Evolutionary conservation across 345 rosid genomes (phyloP), one percentile per base, ranked within the genome.

Genomic region (Erucastrum elatum): DNA sequence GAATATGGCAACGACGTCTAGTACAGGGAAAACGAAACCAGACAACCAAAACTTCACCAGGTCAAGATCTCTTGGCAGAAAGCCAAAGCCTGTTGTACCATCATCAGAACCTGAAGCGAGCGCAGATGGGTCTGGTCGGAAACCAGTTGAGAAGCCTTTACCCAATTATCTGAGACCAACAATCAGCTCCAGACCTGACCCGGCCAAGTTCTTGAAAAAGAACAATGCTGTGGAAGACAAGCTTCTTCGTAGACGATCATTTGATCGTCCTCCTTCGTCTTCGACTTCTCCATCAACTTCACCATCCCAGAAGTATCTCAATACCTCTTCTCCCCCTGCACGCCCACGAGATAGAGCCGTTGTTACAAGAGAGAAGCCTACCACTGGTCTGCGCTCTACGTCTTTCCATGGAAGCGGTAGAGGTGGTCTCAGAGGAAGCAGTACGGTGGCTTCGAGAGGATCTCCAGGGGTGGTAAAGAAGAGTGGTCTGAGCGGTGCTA

Each of bases 81-180:
- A 64, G 62, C 80, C 39, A 29, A 74, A 55, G 68, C 25, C 79
- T 29, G 78, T 26, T 29, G 78, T 26, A 5, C 41, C 74, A 53
- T 2, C 56, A 34, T 49, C 81, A 71, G 78, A 67, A 12, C 65
- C 27, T 13, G 75, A 75, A 69, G 77, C 64, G 6, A 78, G 16
- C 49, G 51, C n/a, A 16, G 75, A 79, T 35, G 80, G 80, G 8
- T 80, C 83, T 56, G 80, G 66, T 33, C 69, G 72, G 64, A 70
- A 75, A 77, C 41, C 83, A 25, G 64, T 0, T 30, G 71, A 64
- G 51, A 86, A 77, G 72, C 74, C 84, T 16, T 6, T 79, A 34
- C 95, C 91, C 0, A 84, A 86, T 78, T 86, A 90, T 80, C 89
- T 90, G 29, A 91, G 70, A 69, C 90, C 96, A 0, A 90, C 95